phyloP scores from a whole-genome alignment of 306 rosid genomes.

The Calophaca sinica region DNA sequence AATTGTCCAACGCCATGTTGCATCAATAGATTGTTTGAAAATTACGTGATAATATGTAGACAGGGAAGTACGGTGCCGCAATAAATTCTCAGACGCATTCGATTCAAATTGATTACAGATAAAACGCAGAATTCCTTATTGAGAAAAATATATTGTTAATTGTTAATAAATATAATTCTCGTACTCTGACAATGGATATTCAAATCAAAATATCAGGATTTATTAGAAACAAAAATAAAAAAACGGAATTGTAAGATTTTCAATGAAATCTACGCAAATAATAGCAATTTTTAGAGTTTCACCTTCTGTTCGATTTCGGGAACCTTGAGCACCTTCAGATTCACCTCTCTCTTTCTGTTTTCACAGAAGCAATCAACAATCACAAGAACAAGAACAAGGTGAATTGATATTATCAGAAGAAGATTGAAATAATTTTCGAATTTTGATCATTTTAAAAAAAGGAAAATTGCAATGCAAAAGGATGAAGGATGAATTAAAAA shows the following conservation, averaged over 20 bases:
- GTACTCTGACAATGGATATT: conserved; percentile 20
- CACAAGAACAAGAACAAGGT: not conserved
- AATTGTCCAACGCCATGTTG: conserved; percentile 10
- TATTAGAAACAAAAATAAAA: conserved; percentile 4
- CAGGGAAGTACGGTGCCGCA: not conserved
- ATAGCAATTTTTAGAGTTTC: conserved; percentile 26
- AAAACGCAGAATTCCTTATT: conserved; percentile 12
- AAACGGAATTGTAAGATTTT: not conserved
- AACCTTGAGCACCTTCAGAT: conserved; percentile 96
- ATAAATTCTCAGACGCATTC: conserved; percentile 18
- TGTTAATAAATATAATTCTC: not conserved
- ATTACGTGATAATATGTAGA: not conserved
- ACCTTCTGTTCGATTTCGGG: conserved; percentile 99
- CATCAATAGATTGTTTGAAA: conserved; percentile 5
- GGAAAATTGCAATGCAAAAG: conserved; percentile 35
- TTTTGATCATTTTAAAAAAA: not conserved
- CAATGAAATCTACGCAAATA: conserved; percentile 17
- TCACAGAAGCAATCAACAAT: conserved; percentile 40
- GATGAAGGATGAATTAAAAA: conserved; percentile 14
- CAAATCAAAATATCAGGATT: conserved; percentile 27
- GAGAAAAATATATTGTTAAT: not conserved
- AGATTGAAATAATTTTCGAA: conserved; percentile 15
- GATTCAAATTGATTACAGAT: not conserved
- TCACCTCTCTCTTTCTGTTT: conserved; percentile 97
- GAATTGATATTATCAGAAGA: conserved; percentile 27